These are phyloP conservation scores for Solanum etuberosum DNA, from an alignment of 257 asterid species.

Conservation along the genomic window DNA sequence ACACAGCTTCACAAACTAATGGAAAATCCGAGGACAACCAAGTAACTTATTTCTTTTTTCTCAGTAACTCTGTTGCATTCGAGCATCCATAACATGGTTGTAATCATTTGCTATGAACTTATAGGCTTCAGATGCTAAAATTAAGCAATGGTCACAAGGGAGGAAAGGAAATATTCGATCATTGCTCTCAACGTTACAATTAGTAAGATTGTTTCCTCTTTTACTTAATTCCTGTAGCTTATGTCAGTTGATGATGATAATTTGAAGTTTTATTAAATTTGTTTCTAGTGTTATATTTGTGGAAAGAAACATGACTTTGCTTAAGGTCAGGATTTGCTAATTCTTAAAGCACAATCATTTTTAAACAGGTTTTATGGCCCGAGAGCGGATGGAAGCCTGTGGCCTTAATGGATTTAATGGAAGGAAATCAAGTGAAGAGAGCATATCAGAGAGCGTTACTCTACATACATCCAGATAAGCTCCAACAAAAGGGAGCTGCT, in stretches of 20 bases:
- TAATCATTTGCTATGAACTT: background rate
- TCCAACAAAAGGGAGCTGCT: constrained; percentile 88
- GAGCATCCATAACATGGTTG: background rate
- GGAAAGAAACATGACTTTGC: background rate
- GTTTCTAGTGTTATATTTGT: background rate
- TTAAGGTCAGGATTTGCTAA: background rate
- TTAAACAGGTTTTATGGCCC: constrained; percentile 69
- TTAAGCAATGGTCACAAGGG: constrained; percentile 79
- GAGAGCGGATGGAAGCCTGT: constrained; percentile 92
- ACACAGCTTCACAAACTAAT: constrained; percentile 14
- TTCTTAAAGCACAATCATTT: background rate
- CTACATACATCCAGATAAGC: constrained; percentile 85
- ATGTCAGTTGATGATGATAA: background rate
- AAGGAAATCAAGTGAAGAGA: constrained; percentile 64
- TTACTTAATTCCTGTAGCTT: background rate
- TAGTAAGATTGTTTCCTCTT: constrained; percentile 29
- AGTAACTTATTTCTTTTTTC: constrained; percentile 23
- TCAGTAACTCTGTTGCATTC: background rate
- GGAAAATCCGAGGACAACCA: constrained; percentile 36
- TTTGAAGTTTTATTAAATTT: background rate
- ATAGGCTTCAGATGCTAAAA: constrained; percentile 73
- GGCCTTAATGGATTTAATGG: constrained; percentile 76
- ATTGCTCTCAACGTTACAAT: constrained; percentile 77
- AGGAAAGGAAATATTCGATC: constrained; percentile 96
- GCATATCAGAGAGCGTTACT: constrained; percentile 87